Percentiles rank a stretch among this genome's conserved stretches.
phyloP scores from a whole-genome alignment of 108 stramenopile genomes.

The Cyclotella baltica region DNA sequence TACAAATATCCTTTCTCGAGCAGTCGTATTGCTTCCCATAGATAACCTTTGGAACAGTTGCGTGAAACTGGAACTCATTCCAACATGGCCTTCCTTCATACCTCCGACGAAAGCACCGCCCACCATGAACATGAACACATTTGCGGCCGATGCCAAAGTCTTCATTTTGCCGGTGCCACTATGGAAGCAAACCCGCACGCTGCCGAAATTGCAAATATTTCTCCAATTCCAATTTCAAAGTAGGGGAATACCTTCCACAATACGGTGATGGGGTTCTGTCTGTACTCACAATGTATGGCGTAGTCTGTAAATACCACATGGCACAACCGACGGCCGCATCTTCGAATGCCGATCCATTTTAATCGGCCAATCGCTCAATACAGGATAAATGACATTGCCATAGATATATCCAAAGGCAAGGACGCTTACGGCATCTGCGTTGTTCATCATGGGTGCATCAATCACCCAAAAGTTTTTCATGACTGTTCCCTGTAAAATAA shows the following conservation, averaged over 20 bases:
- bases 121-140: slow-evolving; percentile 81
- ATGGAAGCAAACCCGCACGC: slow-evolving; percentile 90
- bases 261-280: slow-evolving; percentile 61
- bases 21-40: too few relatives aligned
- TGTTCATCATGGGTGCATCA: slow-evolving; percentile 86
- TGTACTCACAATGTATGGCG: slow-evolving; percentile 67
- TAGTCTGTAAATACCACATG: slow-evolving; percentile 73
- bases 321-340: slow-evolving; percentile 75
- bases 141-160: slow-evolving; percentile 77
- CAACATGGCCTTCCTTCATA: too few relatives aligned
- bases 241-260: slow-evolving; percentile 84
- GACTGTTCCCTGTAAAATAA: slow-evolving; percentile 85
- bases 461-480: slow-evolving; percentile 78
- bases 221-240: slow-evolving; percentile 83
- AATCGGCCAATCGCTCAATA: slow-evolving; percentile 63
- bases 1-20: too few relatives aligned
- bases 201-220: slow-evolving; percentile 86
- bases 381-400: slow-evolving; percentile 72
- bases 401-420: slow-evolving; percentile 76
- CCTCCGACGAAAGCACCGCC: slow-evolving; percentile 84
- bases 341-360: slow-evolving; percentile 74
- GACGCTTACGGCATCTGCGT: slow-evolving; percentile 77
- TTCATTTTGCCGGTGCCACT: slow-evolving; percentile 77
- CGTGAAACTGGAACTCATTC: too few relatives aligned
- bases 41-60: too few relatives aligned